Evolutionary conservation across 352 stramenopile genomes (phyloP), one percentile per base, ranked within the genome.

Genomic region (Phytophthora pluvialis): DNA sequence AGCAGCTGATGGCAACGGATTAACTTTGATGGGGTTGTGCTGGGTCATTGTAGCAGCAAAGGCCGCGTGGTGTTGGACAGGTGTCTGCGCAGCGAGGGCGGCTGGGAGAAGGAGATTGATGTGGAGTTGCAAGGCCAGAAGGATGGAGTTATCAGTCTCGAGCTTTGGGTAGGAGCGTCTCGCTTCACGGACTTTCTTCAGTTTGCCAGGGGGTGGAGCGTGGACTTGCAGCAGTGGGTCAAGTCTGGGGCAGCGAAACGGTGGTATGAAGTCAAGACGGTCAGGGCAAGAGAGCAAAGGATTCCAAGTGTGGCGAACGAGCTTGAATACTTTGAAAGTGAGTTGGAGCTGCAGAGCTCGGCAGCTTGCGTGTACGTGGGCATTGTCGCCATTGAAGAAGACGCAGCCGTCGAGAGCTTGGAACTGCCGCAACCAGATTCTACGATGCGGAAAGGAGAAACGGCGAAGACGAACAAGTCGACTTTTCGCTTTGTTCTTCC

Each of bases 401-500:
- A 51, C 15, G 39, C 26, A 21, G 25, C 7, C 3, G 11, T 29
- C 25, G 40, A 61, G 18, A 47, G 29, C n/a, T n/a, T 29, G 38
- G 36, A 68, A 33, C 12, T 43, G 11, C 16, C 35, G 1, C 29
- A 39, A 39, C 35, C 15, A 26, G 43, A 48, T 40, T 25, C 26
- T 13, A 56, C 38, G n/a, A 44, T 21, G 38, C 7, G 8, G 16
- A n/a, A 39, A 21, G 51, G 21, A 29, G 54, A 57, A 64, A 5
- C 45, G 1, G 10, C 13, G 5, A 9, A 8, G n/a, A 13, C 21
- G 12, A 35, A 36, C 3, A 49, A 46, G 38, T 26, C 42, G n/a
- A 11, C 31, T 11, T 85, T 88, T 52, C 63, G 44, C 0, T 73
- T 88, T 38, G 52, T 72, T 2, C 29, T 79, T 15, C 76, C 78